phyloP scores from a whole-genome alignment of 805 yeast species.

The Lachancea nothofagi region DNA sequence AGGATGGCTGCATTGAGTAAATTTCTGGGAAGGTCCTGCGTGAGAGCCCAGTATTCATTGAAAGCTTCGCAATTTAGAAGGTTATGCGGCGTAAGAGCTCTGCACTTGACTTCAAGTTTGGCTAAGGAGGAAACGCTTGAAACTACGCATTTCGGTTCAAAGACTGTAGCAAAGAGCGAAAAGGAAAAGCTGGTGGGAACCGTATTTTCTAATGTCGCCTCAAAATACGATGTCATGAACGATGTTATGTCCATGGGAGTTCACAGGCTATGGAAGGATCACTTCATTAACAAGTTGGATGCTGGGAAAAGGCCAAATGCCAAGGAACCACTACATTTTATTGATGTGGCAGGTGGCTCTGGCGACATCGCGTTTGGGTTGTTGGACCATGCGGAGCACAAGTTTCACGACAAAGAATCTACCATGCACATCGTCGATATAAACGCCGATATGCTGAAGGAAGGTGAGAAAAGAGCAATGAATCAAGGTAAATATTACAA shows the following conservation, averaged over 20 bases:
- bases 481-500: conserved; percentile 50
- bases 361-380: conserved; percentile 97
- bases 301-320: conserved; percentile 88
- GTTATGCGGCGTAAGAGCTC: conserved; percentile 1
- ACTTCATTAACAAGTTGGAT: conserved; percentile 79
- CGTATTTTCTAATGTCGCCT: conserved; percentile 92
- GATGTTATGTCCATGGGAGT: conserved; percentile 96
- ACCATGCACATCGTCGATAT: conserved; percentile 92
- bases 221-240: conserved; percentile 92
- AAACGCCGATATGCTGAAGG: conserved; percentile 91
- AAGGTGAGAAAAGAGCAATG: conserved; percentile 76
- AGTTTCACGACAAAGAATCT: conserved; percentile 67
- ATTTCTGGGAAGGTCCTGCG: not conserved
- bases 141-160: conserved; percentile 92
- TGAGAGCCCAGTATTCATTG: not conserved
- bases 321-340: conserved; percentile 71
- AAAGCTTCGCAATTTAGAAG: not conserved
- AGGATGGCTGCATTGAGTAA: not conserved
- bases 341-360: conserved; percentile 98
- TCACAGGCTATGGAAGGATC: conserved; percentile 92
- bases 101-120: not conserved
- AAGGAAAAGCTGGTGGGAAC: conserved; percentile 80
- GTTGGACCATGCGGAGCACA: conserved; percentile 79
- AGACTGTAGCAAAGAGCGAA: conserved; percentile 69
- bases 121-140: conserved; percentile 1